phyloP scores from a whole-genome alignment of 306 rosid species.

The Fragaria nilgerrensis region DNA sequence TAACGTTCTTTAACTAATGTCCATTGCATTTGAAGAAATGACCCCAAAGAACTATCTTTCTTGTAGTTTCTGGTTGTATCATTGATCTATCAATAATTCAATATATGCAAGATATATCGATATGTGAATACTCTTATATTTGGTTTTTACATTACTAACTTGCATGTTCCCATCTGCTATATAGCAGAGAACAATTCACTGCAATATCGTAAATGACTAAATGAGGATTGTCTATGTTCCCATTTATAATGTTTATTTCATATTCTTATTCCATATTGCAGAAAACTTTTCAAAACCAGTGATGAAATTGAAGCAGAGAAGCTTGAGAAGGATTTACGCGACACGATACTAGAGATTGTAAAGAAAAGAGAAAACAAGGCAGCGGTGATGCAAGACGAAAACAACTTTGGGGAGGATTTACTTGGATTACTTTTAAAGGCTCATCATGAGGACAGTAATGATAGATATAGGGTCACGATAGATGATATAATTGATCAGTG shows the following conservation, averaged over 20 bases:
- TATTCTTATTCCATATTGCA: background rate
- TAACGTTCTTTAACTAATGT: background rate
- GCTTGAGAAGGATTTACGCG: background rate
- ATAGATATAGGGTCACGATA: background rate
- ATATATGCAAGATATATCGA: too few relatives aligned
- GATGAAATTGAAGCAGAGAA: background rate
- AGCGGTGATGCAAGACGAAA: background rate
- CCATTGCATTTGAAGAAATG: background rate
- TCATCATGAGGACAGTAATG: background rate
- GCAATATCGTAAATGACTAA: background rate
- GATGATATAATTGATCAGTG: background rate
- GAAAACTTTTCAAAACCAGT: background rate
- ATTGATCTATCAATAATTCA: background rate
- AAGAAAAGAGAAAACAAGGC: background rate
- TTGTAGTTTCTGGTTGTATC: background rate
- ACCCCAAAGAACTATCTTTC: background rate
- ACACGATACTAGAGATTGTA: background rate
- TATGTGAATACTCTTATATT: background rate
- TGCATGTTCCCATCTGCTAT: too few relatives aligned
- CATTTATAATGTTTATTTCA: background rate
- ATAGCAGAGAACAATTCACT: background rate
- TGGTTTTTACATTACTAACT: too few relatives aligned
- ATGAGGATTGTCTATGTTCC: background rate
- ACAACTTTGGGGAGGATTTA: background rate
- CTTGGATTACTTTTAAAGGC: background rate